Conservation (phyloP, 495 filamentous ascomycete species). For the Neurospora sp. region DNA sequence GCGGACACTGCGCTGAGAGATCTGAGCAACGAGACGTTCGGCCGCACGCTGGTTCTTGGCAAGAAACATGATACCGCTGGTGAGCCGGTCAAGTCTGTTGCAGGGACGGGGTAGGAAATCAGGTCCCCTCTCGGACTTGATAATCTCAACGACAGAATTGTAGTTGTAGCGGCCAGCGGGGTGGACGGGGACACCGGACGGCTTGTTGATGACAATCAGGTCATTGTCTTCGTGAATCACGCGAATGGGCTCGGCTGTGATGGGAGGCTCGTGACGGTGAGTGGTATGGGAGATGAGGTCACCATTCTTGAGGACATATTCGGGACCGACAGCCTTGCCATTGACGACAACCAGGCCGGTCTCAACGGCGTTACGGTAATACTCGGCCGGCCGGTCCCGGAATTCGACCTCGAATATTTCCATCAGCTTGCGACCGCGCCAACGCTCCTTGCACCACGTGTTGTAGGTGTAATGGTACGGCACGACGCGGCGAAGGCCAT, state of each 20-base stretch:
- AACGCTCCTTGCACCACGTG: conserved; percentile 82
- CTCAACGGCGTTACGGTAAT: conserved; percentile 80
- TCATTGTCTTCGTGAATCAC: conserved; percentile 85
- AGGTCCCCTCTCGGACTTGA: conserved; percentile 65
- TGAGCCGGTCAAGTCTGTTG: conserved; percentile 88
- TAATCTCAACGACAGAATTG: conserved; percentile 88
- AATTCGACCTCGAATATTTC: conserved; percentile 82
- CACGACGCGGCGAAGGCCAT: conserved; percentile 67
- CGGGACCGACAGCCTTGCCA: conserved; percentile 48
- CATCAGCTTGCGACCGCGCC: conserved; percentile 62
- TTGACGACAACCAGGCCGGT: conserved; percentile 63
- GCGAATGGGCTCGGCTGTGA: conserved; percentile 65
- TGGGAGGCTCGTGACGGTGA: conserved; percentile 92
- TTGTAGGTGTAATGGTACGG: conserved; percentile 94
- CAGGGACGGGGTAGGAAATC: conserved; percentile 68
- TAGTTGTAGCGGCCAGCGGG: conserved; percentile 90
- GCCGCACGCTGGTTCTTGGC: conserved; percentile 74
- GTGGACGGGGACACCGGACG: conserved; percentile 88
- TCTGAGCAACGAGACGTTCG: conserved; percentile 59
- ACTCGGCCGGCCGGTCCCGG: conserved; percentile 72
- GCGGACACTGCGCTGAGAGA: conserved; percentile 63
- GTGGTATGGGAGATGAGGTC: conserved; percentile 86
- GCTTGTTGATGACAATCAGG: conserved; percentile 93
- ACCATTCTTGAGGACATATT: conserved; percentile 37
- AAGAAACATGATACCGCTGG: conserved; percentile 95